phyloP scores from a whole-genome alignment of 148 eudicot species.

The Fagopyrum tataricum region DNA sequence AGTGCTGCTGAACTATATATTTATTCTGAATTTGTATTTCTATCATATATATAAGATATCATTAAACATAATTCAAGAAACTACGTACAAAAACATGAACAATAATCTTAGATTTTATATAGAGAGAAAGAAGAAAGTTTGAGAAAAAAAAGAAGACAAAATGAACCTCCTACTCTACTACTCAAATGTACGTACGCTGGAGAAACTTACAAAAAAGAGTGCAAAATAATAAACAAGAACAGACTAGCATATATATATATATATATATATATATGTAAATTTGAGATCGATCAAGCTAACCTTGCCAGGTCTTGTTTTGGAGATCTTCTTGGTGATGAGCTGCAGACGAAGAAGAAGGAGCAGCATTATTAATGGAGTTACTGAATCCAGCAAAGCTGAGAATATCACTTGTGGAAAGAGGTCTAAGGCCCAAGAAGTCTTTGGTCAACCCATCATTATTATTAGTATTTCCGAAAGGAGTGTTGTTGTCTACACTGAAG shows the following conservation, averaged over 20 bases:
- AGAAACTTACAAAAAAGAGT: neutral
- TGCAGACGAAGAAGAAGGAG: neutral
- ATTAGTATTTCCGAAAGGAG: slow-evolving; percentile 26
- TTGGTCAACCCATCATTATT: slow-evolving; percentile 63
- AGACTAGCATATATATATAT: neutral
- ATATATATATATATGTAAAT: neutral
- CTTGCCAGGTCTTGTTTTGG: slow-evolving; percentile 44
- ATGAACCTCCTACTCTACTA: slow-evolving; percentile 9
- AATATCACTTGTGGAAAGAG: slow-evolving; percentile 61
- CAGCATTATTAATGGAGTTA: slow-evolving; percentile 22
- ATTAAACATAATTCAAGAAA: neutral
- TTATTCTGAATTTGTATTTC: neutral
- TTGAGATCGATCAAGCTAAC: slow-evolving; percentile 17
- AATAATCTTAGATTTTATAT: neutral
- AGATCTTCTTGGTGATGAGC: slow-evolving; percentile 17
- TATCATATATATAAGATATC: neutral
- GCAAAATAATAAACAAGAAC: neutral
- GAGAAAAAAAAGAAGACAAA: neutral
- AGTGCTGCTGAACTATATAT: too few relatives aligned
- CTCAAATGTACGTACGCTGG: slow-evolving; percentile 9
- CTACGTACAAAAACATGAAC: neutral
- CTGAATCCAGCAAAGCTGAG: slow-evolving; percentile 45
- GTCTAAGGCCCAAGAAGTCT: slow-evolving; percentile 75
- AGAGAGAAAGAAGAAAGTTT: neutral
- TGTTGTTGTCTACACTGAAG: slow-evolving; percentile 23